A percentile compares a stretch with the other conserved stretches of the same genome.
These are phyloP conservation scores for Ceratocystiopsis sp. DNA, from an alignment of 2,329 filamentous ascomycete genomes.

Conservation along the genomic window DNA sequence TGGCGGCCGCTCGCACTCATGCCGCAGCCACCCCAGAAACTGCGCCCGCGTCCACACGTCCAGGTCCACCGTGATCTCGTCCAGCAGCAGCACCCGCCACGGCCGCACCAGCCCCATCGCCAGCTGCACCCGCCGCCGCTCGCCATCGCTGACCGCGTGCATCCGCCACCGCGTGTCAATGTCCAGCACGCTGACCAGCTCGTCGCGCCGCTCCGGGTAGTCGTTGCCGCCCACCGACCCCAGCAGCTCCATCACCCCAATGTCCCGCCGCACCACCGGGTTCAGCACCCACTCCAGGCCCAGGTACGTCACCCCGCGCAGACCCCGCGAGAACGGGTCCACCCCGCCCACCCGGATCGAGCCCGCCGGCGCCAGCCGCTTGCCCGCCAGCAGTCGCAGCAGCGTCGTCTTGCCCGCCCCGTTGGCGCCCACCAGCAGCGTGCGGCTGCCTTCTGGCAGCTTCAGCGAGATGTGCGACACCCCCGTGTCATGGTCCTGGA, in stretches of 20 bases:
- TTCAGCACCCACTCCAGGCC: conserved; percentile 97
- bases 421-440: conserved; percentile 87
- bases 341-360: conserved; percentile 64
- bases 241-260: conserved; percentile 75
- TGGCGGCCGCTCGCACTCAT: conserved; percentile 62
- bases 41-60: conserved; percentile 72
- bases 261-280: conserved; percentile 87
- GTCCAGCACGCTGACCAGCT: conserved; percentile 75
- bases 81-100: conserved; percentile 79
- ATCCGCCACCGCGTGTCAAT: conserved; percentile 88
- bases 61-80: conserved; percentile 94
- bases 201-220: conserved; percentile 67
- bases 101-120: conserved; percentile 89
- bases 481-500: conserved; percentile 71
- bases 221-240: conserved; percentile 71
- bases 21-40: conserved; percentile 73
- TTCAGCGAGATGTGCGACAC: conserved; percentile 56
- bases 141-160: conserved; percentile 88
- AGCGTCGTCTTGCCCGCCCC: conserved; percentile 95
- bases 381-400: conserved; percentile 82
- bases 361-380: conserved; percentile 67
- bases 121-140: conserved; percentile 78
- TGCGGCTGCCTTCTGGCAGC: conserved; percentile 69
- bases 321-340: conserved; percentile 78
- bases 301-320: conserved; percentile 92